Percentiles rank a stretch among this genome's conserved stretches.
phyloP scores from a whole-genome alignment of 1,139 yeast genomes.

The Debaryomycetaceae sp. region DNA sequence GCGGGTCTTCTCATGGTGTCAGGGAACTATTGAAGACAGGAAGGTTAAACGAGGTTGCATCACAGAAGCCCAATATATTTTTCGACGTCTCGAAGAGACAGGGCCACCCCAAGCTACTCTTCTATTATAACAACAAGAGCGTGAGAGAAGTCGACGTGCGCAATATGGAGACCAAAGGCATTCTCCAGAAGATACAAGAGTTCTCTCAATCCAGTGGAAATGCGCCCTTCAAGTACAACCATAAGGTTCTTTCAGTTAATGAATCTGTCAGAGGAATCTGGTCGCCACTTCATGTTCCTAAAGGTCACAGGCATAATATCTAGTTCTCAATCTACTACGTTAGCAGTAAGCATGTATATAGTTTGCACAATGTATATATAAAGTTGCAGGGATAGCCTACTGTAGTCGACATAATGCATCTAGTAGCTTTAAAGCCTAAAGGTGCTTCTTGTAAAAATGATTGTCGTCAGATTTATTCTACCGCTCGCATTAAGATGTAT shows the following conservation, averaged over 20 bases:
- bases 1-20: conserved; percentile 88
- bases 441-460: too few species aligned
- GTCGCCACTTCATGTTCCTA: conserved; percentile 90
- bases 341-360: not conserved
- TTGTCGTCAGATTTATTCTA: too few species aligned
- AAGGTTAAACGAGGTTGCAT: conserved; percentile 56
- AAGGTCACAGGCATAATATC: conserved; percentile 64
- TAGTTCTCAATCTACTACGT: conserved; percentile 19
- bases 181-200: conserved; percentile 59
- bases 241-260: conserved; percentile 76
- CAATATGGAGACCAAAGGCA: conserved; percentile 58
- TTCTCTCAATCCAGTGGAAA: conserved; percentile 40
- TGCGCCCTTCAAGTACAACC: conserved; percentile 43
- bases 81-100: conserved; percentile 64
- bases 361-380: not conserved
- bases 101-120: conserved; percentile 82
- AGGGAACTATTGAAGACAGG: conserved; percentile 60
- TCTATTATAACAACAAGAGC: conserved; percentile 50
- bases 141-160: conserved; percentile 43
- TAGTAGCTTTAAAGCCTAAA: too few species aligned
- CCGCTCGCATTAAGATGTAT: too few species aligned
- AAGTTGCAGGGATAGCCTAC: not conserved
- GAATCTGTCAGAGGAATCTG: conserved; percentile 93
- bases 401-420: too few species aligned
- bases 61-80: conserved; percentile 59